Base-by-base conservation (phyloP, 148 eudicot genomes). In the Camellia sinensis region DNA sequence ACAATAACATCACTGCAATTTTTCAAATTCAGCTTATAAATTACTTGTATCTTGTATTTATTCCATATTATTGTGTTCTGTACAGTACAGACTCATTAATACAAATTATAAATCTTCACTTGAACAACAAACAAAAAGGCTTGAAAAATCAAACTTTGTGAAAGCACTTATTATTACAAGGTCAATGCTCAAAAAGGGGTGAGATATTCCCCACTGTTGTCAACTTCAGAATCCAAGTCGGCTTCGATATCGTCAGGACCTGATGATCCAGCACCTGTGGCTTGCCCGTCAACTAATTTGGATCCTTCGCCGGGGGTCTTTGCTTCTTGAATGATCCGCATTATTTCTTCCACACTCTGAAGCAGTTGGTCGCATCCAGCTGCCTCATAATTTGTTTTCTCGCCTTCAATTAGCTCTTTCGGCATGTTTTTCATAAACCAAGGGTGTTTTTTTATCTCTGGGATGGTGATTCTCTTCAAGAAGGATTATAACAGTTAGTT, bases 351-450 rank as follows among this genome's bases (percentile, higher is more conserved):
- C 7, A 88, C 91, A 21, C 89, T 89, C 80, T 93, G 95, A 50
- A 83, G 75, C 19, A 77, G 71, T 63, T 83, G 67, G 46, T 78
- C 83, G 4, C 67, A 64, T 18, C 74, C 76, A 4, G 80, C 78
- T 41, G 76, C 67, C 29, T 81, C 80, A 7, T 83, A 71, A 76
- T 86, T 81, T 60, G 90, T 82, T 75, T 85, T 85, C 79, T 88
- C 88, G 1, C 85, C 95, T 80, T 91, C 91, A 0, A 88, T 86
- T 73, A 90, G 64, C 21, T 90, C 91, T 83, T 87, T 83, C 3
- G 89, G 87, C 56, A 88, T 17, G 72, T 89, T 92, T 74, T 87
- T 93, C 19, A 95, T 80, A 79, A 91, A 95, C 98, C 98, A 95
- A 0, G 92, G 94, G 77, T 91, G 93, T 46, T 84, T 83, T 73